Conservation (phyloP, 805 yeast genomes). For the Zygosaccharomyces bisporus region DNA sequence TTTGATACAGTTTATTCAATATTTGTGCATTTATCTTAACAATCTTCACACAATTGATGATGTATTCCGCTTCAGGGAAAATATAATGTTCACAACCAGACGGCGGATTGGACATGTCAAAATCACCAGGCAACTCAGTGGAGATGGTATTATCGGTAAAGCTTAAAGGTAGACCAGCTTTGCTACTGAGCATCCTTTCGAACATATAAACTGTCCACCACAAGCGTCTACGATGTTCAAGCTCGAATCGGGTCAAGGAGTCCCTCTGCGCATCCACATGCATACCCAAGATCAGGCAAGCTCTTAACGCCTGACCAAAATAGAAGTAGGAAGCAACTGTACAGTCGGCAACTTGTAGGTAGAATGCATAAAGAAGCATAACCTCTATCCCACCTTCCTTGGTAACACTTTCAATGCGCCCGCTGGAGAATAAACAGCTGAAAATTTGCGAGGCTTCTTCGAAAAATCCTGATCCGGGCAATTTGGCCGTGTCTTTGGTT, state of each 20-base stretch:
- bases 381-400: conserved; percentile 80
- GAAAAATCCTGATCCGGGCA: conserved; percentile 78
- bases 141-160: conserved; percentile 80
- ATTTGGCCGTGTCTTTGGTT: conserved; percentile 39
- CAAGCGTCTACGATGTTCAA: conserved; percentile 76
- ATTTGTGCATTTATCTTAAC: conserved; percentile 76
- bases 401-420: conserved; percentile 74
- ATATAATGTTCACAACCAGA: conserved; percentile 59
- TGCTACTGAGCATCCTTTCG: conserved; percentile 79
- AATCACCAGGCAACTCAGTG: conserved; percentile 70
- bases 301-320: conserved; percentile 70
- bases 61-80: conserved; percentile 74
- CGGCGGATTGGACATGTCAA: conserved; percentile 61
- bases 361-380: conserved; percentile 68
- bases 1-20: conserved; percentile 63
- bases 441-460: conserved; percentile 76
- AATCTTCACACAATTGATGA: conserved; percentile 71
- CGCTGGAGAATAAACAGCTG: conserved; percentile 71
- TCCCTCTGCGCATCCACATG: conserved; percentile 80
- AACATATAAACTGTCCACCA: conserved; percentile 87
- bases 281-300: conserved; percentile 70
- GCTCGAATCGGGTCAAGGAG: conserved; percentile 59
- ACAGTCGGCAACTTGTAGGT: conserved; percentile 78
- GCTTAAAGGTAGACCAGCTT: conserved; percentile 75
- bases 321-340: conserved; percentile 78